Percentiles rank a stretch among this genome's conserved stretches.
phyloP scores from a whole-genome alignment of 805 yeast species.

The Komagataella phaffii region DNA sequence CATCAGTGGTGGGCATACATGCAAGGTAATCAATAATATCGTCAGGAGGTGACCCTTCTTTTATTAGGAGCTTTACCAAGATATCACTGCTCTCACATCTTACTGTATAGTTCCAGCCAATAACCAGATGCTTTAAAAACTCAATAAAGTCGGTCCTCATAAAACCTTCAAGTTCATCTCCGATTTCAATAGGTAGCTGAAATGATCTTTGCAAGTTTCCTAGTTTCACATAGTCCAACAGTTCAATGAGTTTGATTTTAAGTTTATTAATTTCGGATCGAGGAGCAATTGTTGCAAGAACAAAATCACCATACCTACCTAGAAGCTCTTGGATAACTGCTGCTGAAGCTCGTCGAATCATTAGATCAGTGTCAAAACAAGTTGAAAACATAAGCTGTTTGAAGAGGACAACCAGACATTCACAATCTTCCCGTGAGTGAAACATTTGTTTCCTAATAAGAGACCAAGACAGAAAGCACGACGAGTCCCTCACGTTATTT shows the following conservation, averaged over 20 bases:
- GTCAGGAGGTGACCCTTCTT: neutral
- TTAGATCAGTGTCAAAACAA: slow-evolving; percentile 61
- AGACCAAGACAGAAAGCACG: slow-evolving; percentile 82
- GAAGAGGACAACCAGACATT: slow-evolving; percentile 11
- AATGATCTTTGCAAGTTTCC: slow-evolving; percentile 30
- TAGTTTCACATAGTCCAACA: slow-evolving; percentile 36
- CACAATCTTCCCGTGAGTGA: slow-evolving; percentile 6
- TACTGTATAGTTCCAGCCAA: slow-evolving; percentile 26
- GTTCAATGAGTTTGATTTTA: slow-evolving; percentile 41
- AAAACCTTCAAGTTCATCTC: slow-evolving; percentile 4
- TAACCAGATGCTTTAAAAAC: slow-evolving; percentile 18
- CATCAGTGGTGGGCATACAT: slow-evolving; percentile 1
- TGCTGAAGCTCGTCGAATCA: slow-evolving; percentile 67
- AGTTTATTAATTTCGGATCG: slow-evolving; percentile 14
- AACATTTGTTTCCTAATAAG: slow-evolving; percentile 27
- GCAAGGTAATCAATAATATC: neutral
- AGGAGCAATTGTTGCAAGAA: slow-evolving; percentile 14
- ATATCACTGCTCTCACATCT: slow-evolving; percentile 28
- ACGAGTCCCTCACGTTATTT: slow-evolving; percentile 66
- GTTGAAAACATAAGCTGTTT: slow-evolving; percentile 33
- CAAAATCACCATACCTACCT: slow-evolving; percentile 52
- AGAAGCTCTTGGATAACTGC: slow-evolving; percentile 81
- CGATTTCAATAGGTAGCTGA: slow-evolving; percentile 7
- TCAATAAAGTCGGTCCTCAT: slow-evolving; percentile 15
- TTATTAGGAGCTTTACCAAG: slow-evolving; percentile 11